These are phyloP conservation scores for Yarrowia sp. DNA, from an alignment of 805 yeast genomes.

Conservation along the genomic window DNA sequence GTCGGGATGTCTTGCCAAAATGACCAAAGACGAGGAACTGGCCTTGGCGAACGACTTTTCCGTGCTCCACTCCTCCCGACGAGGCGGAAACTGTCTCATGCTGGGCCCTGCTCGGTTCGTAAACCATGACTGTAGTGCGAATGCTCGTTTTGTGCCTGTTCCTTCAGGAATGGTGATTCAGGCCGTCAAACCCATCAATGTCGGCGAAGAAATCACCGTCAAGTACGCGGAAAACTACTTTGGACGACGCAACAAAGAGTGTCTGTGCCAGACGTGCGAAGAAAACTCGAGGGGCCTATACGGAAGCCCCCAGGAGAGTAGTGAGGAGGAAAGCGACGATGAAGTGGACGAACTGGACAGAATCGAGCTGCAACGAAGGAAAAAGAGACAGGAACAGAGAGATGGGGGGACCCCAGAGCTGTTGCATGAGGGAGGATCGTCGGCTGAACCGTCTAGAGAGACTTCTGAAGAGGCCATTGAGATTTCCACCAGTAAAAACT, in stretches of 20 bases:
- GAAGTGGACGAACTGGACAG: constrained; percentile 27
- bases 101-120: constrained; percentile 59
- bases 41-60: constrained; percentile 53
- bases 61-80: constrained; percentile 52
- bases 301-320: constrained; percentile 21
- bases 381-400: constrained; percentile 5
- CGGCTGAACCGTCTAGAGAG: background rate
- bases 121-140: constrained; percentile 58
- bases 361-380: constrained; percentile 10
- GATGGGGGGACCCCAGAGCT: constrained; percentile 1
- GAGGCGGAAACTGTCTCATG: constrained; percentile 53
- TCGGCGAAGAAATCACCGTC: constrained; percentile 60
- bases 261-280: constrained; percentile 57
- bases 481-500: constrained; percentile 19
- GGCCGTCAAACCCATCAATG: constrained; percentile 50
- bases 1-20: constrained; percentile 52
- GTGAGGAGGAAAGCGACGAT: constrained; percentile 33
- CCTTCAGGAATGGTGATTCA: constrained; percentile 49
- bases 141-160: constrained; percentile 51
- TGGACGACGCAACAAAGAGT: constrained; percentile 54
- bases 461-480: background rate
- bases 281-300: constrained; percentile 16
- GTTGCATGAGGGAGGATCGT: background rate
- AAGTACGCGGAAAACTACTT: constrained; percentile 55
- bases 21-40: constrained; percentile 51